Evolutionary conservation across 2,329 filamentous ascomycete species (phyloP).

Genomic region (Colletotrichum incanum): DNA sequence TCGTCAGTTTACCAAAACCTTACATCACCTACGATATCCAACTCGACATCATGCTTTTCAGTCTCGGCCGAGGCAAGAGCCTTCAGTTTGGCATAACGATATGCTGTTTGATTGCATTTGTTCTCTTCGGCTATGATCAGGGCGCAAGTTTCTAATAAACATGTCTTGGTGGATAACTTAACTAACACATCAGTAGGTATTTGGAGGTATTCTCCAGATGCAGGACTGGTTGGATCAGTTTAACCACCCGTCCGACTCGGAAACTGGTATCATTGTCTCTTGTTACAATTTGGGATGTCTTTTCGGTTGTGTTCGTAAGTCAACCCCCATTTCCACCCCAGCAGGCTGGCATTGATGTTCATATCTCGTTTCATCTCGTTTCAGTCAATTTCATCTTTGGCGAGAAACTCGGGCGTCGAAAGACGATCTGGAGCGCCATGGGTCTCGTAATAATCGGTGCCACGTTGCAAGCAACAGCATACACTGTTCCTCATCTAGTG

Average conservation of each 20-base stretch:
- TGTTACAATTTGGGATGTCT: constrained; percentile 61
- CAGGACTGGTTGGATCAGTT: constrained; percentile 56
- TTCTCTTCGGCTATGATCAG: constrained; percentile 63
- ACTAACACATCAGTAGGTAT: constrained; percentile 47
- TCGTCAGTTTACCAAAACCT: neutral
- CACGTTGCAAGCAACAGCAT: constrained; percentile 53
- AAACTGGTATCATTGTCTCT: constrained; percentile 51
- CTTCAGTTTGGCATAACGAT: constrained; percentile 27
- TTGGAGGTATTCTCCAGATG: constrained; percentile 63
- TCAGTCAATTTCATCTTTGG: constrained; percentile 48
- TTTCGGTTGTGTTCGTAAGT: constrained; percentile 53
- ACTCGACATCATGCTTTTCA: constrained; percentile 18
- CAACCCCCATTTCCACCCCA: accelerated
- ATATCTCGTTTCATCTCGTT: accelerated
- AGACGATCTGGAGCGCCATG: constrained; percentile 52
- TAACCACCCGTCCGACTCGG: constrained; percentile 47
- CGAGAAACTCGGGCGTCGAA: constrained; percentile 53
- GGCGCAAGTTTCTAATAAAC: constrained; percentile 47
- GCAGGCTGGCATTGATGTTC: neutral
- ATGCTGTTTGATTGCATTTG: constrained; percentile 45
- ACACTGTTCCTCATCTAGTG: constrained; percentile 58
- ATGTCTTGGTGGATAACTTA: too few species aligned
- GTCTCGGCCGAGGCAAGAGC: constrained; percentile 23
- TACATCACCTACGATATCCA: too few species aligned
- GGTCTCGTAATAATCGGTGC: constrained; percentile 53